Conservation (phyloP, 257 asterid genomes). For the Striga asiatica region DNA sequence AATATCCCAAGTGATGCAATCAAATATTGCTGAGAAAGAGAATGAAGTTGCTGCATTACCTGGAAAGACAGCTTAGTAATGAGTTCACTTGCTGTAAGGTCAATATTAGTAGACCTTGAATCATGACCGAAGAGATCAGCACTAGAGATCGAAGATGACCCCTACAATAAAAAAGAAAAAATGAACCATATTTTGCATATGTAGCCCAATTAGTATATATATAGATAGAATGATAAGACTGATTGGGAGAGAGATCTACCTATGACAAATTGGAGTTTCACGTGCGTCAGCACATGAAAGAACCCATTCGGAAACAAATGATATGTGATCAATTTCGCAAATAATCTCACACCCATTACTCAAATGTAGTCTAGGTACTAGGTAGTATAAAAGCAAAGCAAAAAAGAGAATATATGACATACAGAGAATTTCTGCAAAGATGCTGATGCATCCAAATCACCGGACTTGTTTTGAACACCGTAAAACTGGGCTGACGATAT, state of each 20-base stretch:
- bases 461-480: slow-evolving; percentile 52
- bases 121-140: slow-evolving; percentile 80
- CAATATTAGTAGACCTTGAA: slow-evolving; percentile 25
- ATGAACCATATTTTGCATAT: background rate
- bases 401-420: slow-evolving; percentile 21
- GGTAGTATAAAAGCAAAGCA: background rate
- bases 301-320: background rate
- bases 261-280: background rate
- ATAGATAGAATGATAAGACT: too few relatives aligned
- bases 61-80: slow-evolving; percentile 85
- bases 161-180: slow-evolving; percentile 32
- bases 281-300: too few relatives aligned
- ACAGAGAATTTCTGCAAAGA: slow-evolving; percentile 86
- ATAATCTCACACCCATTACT: too few relatives aligned
- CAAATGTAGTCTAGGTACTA: background rate
- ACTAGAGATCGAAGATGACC: slow-evolving; percentile 86
- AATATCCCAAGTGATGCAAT: background rate
- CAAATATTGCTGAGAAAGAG: background rate
- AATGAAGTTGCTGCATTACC: slow-evolving; percentile 30
- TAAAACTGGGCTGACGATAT: slow-evolving; percentile 95
- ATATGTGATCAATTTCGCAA: background rate
- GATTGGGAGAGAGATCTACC: too few relatives aligned
- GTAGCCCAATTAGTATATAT: too few relatives aligned
- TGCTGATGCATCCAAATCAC: slow-evolving; percentile 53
- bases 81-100: slow-evolving; percentile 69